Conservation (phyloP, 2,329 filamentous ascomycete species). For the Thyridium curvatum region DNA sequence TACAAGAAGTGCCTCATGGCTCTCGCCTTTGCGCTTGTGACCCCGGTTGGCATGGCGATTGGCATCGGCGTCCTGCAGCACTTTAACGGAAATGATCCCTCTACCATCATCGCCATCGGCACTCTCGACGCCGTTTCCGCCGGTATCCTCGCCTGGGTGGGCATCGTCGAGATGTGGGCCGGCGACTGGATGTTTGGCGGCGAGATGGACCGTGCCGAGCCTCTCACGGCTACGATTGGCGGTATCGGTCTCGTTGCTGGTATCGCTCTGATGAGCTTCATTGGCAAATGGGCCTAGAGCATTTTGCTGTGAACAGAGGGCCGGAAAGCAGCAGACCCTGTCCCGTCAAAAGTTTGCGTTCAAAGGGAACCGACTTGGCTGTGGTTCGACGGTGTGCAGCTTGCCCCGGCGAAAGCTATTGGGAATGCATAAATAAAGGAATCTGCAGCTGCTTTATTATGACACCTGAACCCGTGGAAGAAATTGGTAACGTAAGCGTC, state of each 20-base stretch:
- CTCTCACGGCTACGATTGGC: slow-evolving; percentile 41
- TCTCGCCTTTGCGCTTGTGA: slow-evolving; percentile 60
- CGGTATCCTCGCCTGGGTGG: slow-evolving; percentile 74
- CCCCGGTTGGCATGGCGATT: slow-evolving; percentile 74
- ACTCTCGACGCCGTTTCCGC: slow-evolving; percentile 69
- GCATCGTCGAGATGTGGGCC: slow-evolving; percentile 74
- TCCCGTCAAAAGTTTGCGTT: too few species aligned
- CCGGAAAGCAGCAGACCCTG: too few species aligned
- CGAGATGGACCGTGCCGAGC: slow-evolving; percentile 24
- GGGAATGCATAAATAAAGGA: too few species aligned
- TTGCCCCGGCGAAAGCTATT: too few species aligned
- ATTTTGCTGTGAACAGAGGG: too few species aligned
- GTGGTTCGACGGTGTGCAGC: too few species aligned
- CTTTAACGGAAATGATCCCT: slow-evolving; percentile 68
- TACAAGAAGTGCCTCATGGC: slow-evolving; percentile 56
- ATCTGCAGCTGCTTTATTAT: too few species aligned
- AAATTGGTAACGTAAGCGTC: too few species aligned
- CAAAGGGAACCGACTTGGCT: too few species aligned
- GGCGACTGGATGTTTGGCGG: slow-evolving; percentile 63
- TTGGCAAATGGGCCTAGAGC: slow-evolving; percentile 65
- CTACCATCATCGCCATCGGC: slow-evolving; percentile 64
- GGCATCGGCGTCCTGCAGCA: slow-evolving; percentile 63
- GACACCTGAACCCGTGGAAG: too few species aligned
- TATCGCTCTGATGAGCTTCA: slow-evolving; percentile 62
- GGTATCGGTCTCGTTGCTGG: slow-evolving; percentile 51